phyloP scores from a whole-genome alignment of 2,329 filamentous ascomycete genomes.

The Cryphonectria japonica region DNA sequence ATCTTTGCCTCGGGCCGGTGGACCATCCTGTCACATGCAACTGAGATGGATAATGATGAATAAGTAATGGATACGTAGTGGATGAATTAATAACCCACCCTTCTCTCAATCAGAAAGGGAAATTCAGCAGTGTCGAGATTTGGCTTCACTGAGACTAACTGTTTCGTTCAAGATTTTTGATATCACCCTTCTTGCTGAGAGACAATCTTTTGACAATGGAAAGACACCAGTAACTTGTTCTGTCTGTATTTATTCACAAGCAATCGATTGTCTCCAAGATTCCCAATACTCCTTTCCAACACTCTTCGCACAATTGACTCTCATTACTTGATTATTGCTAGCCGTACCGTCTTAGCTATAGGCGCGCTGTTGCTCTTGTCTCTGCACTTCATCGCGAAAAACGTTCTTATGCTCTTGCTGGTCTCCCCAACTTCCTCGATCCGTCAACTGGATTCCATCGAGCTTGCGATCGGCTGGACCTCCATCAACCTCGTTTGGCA shows the following conservation, averaged over 20 bases:
- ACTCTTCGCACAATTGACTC: no score
- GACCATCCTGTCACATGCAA: not conserved
- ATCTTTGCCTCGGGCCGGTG: not conserved
- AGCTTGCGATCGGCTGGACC: not conserved
- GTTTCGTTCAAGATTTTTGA: no score
- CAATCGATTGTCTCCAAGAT: not conserved
- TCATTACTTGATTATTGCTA: not conserved
- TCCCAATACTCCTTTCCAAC: not conserved
- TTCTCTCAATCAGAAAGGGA: not conserved
- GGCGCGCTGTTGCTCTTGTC: not conserved
- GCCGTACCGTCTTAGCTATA: not conserved
- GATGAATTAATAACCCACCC: not conserved
- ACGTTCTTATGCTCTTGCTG: conserved; percentile 2
- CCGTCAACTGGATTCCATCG: conserved; percentile 2
- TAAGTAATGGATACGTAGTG: no score
- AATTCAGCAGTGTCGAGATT: no score
- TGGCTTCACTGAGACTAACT: no score
- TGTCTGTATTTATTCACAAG: no score
- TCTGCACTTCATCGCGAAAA: conserved; percentile 3
- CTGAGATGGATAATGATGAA: no score
- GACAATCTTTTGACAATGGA: no score
- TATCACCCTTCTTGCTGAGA: no score
- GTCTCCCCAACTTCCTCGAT: not conserved
- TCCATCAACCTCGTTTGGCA: not conserved
- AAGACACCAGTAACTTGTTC: no score